Evolutionary conservation across 1,284 basidiomycete genomes (phyloP), one percentile per base, ranked within the genome.

Genomic region (Moesziomyces sp.): DNA sequence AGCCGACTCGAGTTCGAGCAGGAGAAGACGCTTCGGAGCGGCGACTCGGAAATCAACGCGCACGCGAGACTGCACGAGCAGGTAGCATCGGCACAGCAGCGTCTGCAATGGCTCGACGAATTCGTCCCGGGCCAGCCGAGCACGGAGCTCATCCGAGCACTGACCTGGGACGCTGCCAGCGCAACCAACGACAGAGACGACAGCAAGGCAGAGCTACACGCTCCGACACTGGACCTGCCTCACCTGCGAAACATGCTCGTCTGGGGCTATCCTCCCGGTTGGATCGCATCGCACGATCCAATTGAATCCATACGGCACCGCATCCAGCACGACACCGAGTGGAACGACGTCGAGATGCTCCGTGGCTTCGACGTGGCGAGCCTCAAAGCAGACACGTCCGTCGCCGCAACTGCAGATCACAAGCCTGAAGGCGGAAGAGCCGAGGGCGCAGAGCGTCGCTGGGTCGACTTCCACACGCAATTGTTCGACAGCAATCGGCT

Each of bases 231-330:
- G 5, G 54, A 63, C 23, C 28, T 63, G 40, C 58, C 58, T 28
- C 52, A 57, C 23, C 46, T 70, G 30, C 57, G 44, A 23, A 51
- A 42, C n/a, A 64, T 70, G 63, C 56, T 65, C 21, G 46, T 59
- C 2, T 70, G 65, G 65, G 65, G 65, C 24, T 68, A 68, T 46
- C 65, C 65, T 3, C 65, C 65, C 0, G 65, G 65, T 35, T 68
- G 54, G 58, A 68, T 68, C 24, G 48, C 65, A 18, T 6, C 45
- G 24, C 23, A 44, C 19, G 57, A 70, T 46, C 60, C 67, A 2
- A 26, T 59, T 33, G 50, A 59, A 46, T 23, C 18, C 33, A 64
- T 56, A 14, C 18, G 51, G 19, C 44, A 50, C 26, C 35, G 67
- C 13, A 54, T 70, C 24, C 28, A 52, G 43, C 42, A 43, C 16